A percentile compares a stretch with the other conserved stretches of the same genome.
phyloP scores from a whole-genome alignment of 805 yeast species.

The Hermanozyma aechmeae region DNA sequence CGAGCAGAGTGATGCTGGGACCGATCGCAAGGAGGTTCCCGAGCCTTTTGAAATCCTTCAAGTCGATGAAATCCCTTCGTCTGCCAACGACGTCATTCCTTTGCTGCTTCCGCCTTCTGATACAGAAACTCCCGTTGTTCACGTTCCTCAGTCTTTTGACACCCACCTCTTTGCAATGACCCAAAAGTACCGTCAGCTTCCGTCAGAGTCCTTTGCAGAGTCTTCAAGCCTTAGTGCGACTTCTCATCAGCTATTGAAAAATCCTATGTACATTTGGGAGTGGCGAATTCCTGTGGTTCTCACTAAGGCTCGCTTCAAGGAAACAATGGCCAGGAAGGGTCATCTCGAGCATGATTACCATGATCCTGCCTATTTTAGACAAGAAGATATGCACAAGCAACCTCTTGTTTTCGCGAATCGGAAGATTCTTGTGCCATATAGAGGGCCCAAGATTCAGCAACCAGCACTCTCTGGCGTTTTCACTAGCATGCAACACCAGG shows the following conservation, averaged over 20 bases:
- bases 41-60: too few species aligned
- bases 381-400: slow-evolving; percentile 40
- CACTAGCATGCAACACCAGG: too few species aligned
- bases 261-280: slow-evolving; percentile 12
- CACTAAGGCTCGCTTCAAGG: slow-evolving; percentile 7
- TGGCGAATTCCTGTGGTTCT: slow-evolving; percentile 11
- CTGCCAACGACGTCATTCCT: too few species aligned
- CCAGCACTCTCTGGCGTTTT: too few species aligned
- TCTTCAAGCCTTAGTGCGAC: slow-evolving; percentile 4
- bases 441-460: too few species aligned
- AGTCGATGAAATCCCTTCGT: too few species aligned
- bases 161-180: slow-evolving; percentile 1
- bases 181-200: neutral
- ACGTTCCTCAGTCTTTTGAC: too few species aligned
- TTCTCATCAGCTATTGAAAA: slow-evolving; percentile 2
- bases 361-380: slow-evolving; percentile 56
- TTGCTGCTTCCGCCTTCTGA: too few species aligned
- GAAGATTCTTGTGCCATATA: slow-evolving; percentile 36
- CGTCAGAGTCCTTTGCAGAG: too few species aligned
- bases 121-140: too few species aligned
- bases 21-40: too few species aligned
- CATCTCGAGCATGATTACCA: slow-evolving; percentile 43
- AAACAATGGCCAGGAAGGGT: slow-evolving; percentile 34
- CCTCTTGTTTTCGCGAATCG: slow-evolving; percentile 65
- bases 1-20: too few species aligned